Evolutionary conservation across 2,329 filamentous ascomycete species (phyloP).

Genomic region (Sclerotinia sclerotiorum): DNA sequence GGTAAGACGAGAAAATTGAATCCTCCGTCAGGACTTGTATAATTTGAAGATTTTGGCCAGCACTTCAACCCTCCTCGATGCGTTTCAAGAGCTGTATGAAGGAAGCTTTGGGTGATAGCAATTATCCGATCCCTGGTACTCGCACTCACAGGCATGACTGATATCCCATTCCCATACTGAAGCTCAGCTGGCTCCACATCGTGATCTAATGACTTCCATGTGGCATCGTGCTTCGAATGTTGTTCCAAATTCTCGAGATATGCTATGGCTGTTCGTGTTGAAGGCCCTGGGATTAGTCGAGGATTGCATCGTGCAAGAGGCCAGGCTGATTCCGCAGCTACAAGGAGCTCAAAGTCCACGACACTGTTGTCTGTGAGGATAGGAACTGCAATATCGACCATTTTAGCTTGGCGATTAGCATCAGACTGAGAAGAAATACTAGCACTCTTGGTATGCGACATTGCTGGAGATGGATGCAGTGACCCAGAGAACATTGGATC

Average conservation of each 20-base stretch:
- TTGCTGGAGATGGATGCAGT: conserved; percentile 21
- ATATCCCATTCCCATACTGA: conserved; percentile 31
- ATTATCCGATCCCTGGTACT: conserved; percentile 66
- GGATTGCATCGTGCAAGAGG: conserved; percentile 53
- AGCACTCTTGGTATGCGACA: conserved; percentile 24
- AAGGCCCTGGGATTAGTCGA: conserved; percentile 46
- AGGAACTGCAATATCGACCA: not conserved
- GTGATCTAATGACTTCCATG: conserved; percentile 48
- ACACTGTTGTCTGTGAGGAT: conserved; percentile 41
- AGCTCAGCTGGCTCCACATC: conserved; percentile 37
- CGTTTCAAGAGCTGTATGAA: conserved; percentile 69
- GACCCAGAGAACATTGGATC: conserved; percentile 18
- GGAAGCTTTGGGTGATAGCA: conserved; percentile 69
- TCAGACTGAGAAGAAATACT: conserved; percentile 23
- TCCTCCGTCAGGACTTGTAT: conserved; percentile 44
- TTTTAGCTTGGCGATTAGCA: conserved; percentile 14
- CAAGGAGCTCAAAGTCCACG: conserved; percentile 49
- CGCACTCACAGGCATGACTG: conserved; percentile 48
- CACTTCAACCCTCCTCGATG: conserved; percentile 49
- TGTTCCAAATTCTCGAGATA: conserved; percentile 53
- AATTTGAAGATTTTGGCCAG: conserved; percentile 41
- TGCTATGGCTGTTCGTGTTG: conserved; percentile 51
- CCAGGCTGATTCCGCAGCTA: conserved; percentile 52
- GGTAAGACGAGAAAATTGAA: conserved; percentile 67
- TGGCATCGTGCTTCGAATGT: conserved; percentile 49